These are phyloP conservation scores for Glonium stellatum DNA, from an alignment of 495 filamentous ascomycete genomes.

Conservation along the genomic window DNA sequence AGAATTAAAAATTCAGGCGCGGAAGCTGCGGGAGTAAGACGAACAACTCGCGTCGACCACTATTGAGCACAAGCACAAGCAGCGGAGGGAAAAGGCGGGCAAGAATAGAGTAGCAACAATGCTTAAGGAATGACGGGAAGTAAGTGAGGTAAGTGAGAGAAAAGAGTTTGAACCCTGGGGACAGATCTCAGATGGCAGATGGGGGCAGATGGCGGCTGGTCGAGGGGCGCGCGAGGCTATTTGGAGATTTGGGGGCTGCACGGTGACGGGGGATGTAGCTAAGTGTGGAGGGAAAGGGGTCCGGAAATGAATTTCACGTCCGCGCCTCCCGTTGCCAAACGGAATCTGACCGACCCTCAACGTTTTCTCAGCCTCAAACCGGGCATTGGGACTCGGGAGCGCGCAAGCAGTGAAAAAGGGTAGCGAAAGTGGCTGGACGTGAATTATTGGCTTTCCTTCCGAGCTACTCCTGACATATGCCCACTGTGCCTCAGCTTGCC, in stretches of 20 bases:
- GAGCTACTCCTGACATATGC: no score
- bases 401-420: no score
- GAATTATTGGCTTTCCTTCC: no score
- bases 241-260: background rate
- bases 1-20: background rate
- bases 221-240: background rate
- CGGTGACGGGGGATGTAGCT: no score
- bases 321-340: slow-evolving; percentile 13
- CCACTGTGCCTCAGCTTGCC: no score
- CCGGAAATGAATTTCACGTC: slow-evolving; percentile 19
- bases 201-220: background rate
- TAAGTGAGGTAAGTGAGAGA: no score
- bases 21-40: background rate
- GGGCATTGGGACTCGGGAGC: no score
- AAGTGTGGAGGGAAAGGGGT: slow-evolving; percentile 12
- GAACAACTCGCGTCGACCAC: background rate
- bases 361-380: no score
- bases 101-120: background rate
- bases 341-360: background rate
- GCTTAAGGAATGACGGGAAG: slow-evolving; percentile 22
- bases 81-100: background rate
- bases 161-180: background rate
- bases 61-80: no score
- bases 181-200: background rate
- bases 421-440: no score